phyloP scores from a whole-genome alignment of 768 basidiomycete species.

The Calocera viscosa region DNA sequence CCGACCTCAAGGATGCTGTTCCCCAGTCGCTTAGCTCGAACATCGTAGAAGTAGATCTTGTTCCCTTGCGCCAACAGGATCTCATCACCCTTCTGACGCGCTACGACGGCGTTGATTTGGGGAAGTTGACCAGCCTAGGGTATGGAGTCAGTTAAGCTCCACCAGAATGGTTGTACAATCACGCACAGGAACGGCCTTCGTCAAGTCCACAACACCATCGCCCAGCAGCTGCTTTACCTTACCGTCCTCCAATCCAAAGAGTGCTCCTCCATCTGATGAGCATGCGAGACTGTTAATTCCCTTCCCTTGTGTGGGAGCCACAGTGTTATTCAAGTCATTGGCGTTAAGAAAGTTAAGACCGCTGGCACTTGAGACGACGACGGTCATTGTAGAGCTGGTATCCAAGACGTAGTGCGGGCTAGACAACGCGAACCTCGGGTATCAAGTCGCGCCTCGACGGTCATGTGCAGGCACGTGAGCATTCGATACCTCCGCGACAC shows the following conservation, averaged over 20 bases:
- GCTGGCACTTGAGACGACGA: neutral
- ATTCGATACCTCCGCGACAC: neutral
- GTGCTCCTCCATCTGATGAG: neutral
- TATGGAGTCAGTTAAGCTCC: neutral
- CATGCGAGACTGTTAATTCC: neutral
- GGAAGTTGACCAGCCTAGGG: neutral
- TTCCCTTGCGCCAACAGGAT: neutral
- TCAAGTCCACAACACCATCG: neutral
- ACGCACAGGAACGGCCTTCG: neutral
- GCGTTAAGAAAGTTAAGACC: neutral
- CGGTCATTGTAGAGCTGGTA: neutral
- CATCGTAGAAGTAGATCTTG: conserved; percentile 1
- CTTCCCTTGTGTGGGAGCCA: neutral
- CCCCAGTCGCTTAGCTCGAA: neutral
- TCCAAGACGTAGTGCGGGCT: neutral
- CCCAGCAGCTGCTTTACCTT: neutral
- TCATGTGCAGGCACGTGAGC: conserved; percentile 6
- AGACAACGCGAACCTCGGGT: neutral
- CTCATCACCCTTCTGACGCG: conserved; percentile 1
- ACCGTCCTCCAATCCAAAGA: neutral
- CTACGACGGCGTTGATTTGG: neutral
- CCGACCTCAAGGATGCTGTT: neutral
- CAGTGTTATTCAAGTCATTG: neutral
- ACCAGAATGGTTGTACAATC: neutral
- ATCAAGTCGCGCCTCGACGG: neutral